phyloP scores from a whole-genome alignment of 306 rosid species.

The Quercus rubra region DNA sequence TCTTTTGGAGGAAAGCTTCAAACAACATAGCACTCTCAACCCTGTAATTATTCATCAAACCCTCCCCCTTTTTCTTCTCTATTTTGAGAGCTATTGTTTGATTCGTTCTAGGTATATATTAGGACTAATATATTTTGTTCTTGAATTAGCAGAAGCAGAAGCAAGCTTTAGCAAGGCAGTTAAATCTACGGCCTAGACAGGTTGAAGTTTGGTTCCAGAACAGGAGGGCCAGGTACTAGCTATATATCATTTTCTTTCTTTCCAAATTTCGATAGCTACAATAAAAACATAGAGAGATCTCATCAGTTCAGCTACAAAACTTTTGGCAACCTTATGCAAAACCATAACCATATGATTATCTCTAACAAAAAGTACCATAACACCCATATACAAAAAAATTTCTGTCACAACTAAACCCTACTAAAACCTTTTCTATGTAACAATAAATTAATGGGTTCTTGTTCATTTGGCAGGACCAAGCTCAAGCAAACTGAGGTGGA shows the following conservation, averaged over 20 bases:
- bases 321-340: not conserved
- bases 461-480: constrained; percentile 59
- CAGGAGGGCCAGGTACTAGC: constrained; percentile 83
- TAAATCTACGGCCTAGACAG: constrained; percentile 80
- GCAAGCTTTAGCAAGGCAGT: constrained; percentile 81
- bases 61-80: not conserved
- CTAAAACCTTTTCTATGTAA: no score
- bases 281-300: no score
- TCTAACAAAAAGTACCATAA: not conserved
- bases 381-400: no score
- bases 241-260: not conserved
- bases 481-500: constrained; percentile 96
- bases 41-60: constrained; percentile 51
- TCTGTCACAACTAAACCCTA: no score
- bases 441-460: not conserved
- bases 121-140: not conserved
- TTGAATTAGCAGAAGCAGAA: constrained; percentile 73
- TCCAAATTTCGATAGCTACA: no score
- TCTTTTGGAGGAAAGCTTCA: constrained; percentile 89
- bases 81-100: not conserved
- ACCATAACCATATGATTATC: not conserved
- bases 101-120: not conserved
- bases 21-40: constrained; percentile 90
- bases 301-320: no score
- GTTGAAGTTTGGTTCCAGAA: constrained; percentile 99